Conservation (phyloP, 164 flowering plant genomes). For the Cinnamomum micranthum region DNA sequence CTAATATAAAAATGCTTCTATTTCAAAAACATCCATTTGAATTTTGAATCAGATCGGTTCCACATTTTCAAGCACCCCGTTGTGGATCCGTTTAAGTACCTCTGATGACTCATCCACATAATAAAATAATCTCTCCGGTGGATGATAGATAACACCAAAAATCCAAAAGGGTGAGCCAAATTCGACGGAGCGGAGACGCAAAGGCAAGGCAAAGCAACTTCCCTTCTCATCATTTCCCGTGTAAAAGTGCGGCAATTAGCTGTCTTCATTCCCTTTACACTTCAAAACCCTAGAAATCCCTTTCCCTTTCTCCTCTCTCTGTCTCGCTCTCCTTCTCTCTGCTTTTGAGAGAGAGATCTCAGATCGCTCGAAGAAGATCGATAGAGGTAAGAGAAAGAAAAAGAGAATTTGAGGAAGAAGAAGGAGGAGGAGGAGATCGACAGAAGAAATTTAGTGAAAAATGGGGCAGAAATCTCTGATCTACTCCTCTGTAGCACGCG, state of each 20-base stretch:
- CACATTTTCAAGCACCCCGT: too few species aligned
- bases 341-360: background rate
- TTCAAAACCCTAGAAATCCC: background rate
- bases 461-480: conserved; percentile 26
- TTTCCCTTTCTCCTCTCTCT: background rate
- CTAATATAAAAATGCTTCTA: too few species aligned
- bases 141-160: too few species aligned
- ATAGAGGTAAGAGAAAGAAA: background rate
- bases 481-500: conserved; percentile 25
- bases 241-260: background rate
- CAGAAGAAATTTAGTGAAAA: background rate
- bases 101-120: too few species aligned
- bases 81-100: too few species aligned
- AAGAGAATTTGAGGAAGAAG: background rate
- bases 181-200: background rate
- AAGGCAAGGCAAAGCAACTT: background rate
- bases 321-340: background rate
- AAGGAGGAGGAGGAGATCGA: background rate
- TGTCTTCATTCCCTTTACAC: background rate
- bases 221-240: background rate
- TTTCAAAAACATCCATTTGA: too few species aligned
- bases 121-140: too few species aligned
- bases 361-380: background rate
- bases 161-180: background rate
- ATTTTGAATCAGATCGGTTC: too few species aligned